Conservation (phyloP, 1,139 yeast genomes). For the Geotrichum siamense region DNA sequence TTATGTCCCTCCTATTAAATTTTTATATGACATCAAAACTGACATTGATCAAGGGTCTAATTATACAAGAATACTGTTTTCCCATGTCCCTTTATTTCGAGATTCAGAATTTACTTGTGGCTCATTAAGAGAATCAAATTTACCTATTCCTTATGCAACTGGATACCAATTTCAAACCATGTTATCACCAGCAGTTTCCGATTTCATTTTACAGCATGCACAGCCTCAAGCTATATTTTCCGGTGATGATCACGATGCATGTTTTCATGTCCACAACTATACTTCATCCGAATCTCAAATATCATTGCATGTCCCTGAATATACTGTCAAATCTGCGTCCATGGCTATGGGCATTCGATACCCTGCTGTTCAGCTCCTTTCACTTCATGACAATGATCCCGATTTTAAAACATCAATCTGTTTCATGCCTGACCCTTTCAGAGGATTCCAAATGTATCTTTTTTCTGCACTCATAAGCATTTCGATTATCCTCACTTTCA, state of each 20-base stretch:
- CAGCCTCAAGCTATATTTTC: constrained; percentile 67
- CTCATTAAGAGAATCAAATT: constrained; percentile 54
- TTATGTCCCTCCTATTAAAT: constrained; percentile 38
- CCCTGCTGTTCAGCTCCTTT: constrained; percentile 85
- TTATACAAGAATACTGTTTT: constrained; percentile 60
- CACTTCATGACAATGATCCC: constrained; percentile 37
- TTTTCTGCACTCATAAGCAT: no score
- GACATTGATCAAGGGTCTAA: constrained; percentile 26
- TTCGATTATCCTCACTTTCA: no score
- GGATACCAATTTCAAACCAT: constrained; percentile 82
- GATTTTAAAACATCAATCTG: constrained; percentile 45
- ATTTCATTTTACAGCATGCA: constrained; percentile 47
- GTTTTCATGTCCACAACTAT: constrained; percentile 62
- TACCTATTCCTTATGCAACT: constrained; percentile 47
- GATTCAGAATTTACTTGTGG: constrained; percentile 56
- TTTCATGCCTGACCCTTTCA: constrained; percentile 63
- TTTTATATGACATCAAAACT: constrained; percentile 34
- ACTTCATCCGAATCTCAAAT: constrained; percentile 23
- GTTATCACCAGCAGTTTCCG: constrained; percentile 50
- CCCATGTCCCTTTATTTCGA: constrained; percentile 76
- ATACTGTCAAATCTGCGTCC: constrained; percentile 80
- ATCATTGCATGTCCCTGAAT: constrained; percentile 49
- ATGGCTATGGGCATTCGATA: constrained; percentile 83
- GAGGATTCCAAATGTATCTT: no score
- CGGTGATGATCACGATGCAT: constrained; percentile 96